A percentile compares a stretch with the other conserved stretches of the same genome.
Conservation (phyloP, 805 yeast species). For the Wickerhamiella galacta region DNA sequence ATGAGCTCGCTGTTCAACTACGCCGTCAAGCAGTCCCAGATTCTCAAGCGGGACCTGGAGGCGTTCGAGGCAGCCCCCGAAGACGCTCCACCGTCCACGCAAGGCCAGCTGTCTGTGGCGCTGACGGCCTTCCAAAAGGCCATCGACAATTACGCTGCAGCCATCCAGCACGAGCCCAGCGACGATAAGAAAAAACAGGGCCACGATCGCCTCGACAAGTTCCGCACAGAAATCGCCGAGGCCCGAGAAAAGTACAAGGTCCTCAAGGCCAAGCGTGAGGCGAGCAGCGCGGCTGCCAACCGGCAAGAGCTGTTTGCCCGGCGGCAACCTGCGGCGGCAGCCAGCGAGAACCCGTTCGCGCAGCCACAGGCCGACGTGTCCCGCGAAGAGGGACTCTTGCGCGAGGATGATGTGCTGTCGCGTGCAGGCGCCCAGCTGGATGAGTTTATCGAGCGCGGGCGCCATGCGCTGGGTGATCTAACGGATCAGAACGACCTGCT, state of each 20-base stretch:
- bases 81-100: slow-evolving; percentile 57
- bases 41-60: slow-evolving; percentile 50
- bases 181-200: slow-evolving; percentile 40
- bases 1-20: slow-evolving; percentile 79
- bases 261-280: slow-evolving; percentile 42
- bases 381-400: slow-evolving; percentile 46
- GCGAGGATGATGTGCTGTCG: slow-evolving; percentile 42
- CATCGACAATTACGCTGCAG: slow-evolving; percentile 45
- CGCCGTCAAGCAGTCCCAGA: slow-evolving; percentile 70
- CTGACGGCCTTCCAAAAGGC: slow-evolving; percentile 61
- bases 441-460: slow-evolving; percentile 80
- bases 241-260: slow-evolving; percentile 34
- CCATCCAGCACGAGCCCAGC: slow-evolving; percentile 41
- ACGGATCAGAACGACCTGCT: slow-evolving; percentile 70
- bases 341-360: slow-evolving; percentile 21
- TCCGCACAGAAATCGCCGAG: slow-evolving; percentile 29
- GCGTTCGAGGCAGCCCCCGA: slow-evolving; percentile 40
- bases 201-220: slow-evolving; percentile 41
- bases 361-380: slow-evolving; percentile 10
- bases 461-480: slow-evolving; percentile 66
- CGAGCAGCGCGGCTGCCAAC: slow-evolving; percentile 29
- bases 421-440: slow-evolving; percentile 73
- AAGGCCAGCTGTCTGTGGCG: slow-evolving; percentile 64
- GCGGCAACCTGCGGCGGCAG: slow-evolving; percentile 18
- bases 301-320: slow-evolving; percentile 42